Evolutionary conservation across 768 basidiomycete genomes (phyloP), one percentile per base, ranked within the genome.

Genomic region (Cyclocybe aegerita): DNA sequence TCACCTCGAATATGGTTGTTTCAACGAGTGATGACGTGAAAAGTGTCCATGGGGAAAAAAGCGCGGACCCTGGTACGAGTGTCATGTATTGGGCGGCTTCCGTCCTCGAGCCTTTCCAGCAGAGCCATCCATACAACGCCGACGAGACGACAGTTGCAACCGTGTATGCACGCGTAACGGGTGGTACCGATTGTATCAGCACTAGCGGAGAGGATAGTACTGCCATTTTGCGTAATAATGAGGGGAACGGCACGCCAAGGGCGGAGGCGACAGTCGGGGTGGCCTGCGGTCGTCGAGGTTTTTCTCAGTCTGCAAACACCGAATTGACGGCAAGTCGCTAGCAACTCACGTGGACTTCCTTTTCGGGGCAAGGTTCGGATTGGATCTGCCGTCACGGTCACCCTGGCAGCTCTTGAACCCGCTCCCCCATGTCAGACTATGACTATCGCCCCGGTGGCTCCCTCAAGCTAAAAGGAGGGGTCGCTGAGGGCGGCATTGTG

Each of bases 11-110:
- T 48, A 94, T 59, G 52, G 78, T 85, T 41, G 84, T 82, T 71
- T 99, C 97, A 12, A 97, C 89, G 52, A 94, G 81, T 14, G 83
- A 87, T 2, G 91, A 88, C 4, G 89, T 94, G n/a, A 93, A 70
- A 57, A 98, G 79, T 2, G 93, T 93, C 97, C 97, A 99, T 40
- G 96, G 96, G 54, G 85, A 85, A 66, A 86, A 91, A 30, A 93
- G 59, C 60, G 86, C 86, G 37, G 80, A 78, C 10, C 93, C 94
- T 4, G 94, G 94, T 9, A 90, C 76, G 52, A 95, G 73, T 5
- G 86, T 83, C 60, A 96, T 75, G 70, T 88, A 95, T 30, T 87
- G 83, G 29, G 62, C 75, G 48, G 61, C 71, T 53, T 65, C 68
- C 52, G 60, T 61, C 59, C 45, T 64, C 46, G 65, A 46, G 32